Evolutionary conservation across 164 flowering plant species (phyloP), one percentile per base, ranked within the genome.

Genomic region (Echeveria elegans): DNA sequence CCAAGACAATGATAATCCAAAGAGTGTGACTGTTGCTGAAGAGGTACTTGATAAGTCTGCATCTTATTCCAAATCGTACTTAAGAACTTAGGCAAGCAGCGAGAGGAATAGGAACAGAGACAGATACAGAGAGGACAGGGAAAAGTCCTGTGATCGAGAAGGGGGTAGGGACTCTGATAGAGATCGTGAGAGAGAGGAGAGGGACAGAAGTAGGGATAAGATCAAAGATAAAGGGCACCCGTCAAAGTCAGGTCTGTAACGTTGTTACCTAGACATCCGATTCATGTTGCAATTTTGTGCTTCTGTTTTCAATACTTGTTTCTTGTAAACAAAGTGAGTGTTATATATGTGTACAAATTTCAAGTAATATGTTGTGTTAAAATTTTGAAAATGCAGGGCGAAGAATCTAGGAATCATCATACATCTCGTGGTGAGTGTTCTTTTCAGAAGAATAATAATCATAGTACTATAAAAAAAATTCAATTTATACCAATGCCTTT

Each of bases 101-200:
- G 92, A 86, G 65, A 80, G 80, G 71, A 73, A 59, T 70, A 82
- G 72, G 72, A 73, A 38, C n/a, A 68, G 72, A 36, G 82, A 72
- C 45, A 76, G 14, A 40, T 40, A 40, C 41, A 79, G 80, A 66
- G 89, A 86, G 68, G 74, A 38, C n/a, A 66, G 70, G 36, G 82
- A 72, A 41, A 76, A 40, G 11, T 40, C 45, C 45, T 15, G 11
- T 40, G 15, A 40, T 74, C 31, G 82, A 82, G 10, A 81, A 80
- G 72, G 94, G 67, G 88, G 85, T 9, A 82, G 93, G 77, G 98
- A 89, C 58, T 80, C 86, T 69, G 91, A 87, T 62, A 75, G 85
- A 73, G 89, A 79, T 58, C 67, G 86, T 32, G 85, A 82, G 12
- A 72, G 83, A 58, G 82, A 78, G 16, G 84, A 83, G 12, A 30